These are phyloP conservation scores for Aspergillus pseudoviridinutans DNA, from an alignment of 2,329 filamentous ascomycete genomes.

Conservation along the genomic window DNA sequence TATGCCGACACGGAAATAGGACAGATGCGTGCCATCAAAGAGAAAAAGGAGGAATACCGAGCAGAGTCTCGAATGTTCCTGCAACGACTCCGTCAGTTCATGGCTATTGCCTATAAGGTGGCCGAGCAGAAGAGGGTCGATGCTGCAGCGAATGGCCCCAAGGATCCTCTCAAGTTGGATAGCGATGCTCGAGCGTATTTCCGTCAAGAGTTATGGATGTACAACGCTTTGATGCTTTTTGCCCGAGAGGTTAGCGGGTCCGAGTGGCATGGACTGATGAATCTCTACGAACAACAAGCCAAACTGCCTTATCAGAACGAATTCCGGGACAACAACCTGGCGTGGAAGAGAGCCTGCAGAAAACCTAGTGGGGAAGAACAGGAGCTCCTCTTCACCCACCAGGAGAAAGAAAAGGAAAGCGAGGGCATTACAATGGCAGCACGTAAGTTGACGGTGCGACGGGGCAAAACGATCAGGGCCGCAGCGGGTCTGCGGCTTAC, in stretches of 20 bases:
- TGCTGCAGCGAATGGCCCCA: conserved; percentile 46
- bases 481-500: conserved; percentile 42
- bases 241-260: conserved; percentile 75
- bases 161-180: conserved; percentile 60
- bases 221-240: conserved; percentile 83
- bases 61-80: conserved; percentile 73
- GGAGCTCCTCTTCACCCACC: conserved; percentile 82
- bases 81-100: conserved; percentile 72
- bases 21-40: conserved; percentile 88
- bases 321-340: conserved; percentile 70
- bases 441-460: conserved; percentile 87
- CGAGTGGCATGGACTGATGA: conserved; percentile 77
- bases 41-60: conserved; percentile 88
- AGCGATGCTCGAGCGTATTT: conserved; percentile 66
- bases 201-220: conserved; percentile 76
- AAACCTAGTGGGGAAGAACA: conserved; percentile 73
- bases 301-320: conserved; percentile 75
- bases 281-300: conserved; percentile 74
- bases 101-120: conserved; percentile 74
- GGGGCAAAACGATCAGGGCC: conserved; percentile 68
- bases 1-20: conserved; percentile 70
- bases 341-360: conserved; percentile 75
- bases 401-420: conserved; percentile 82
- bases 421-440: conserved; percentile 66
- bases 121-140: conserved; percentile 68